Percentiles rank a stretch among this genome's conserved stretches.
Evolutionary conservation across 192 early-diverging fungal genomes (phyloP).

Genomic region (Coemansia pectinata): DNA sequence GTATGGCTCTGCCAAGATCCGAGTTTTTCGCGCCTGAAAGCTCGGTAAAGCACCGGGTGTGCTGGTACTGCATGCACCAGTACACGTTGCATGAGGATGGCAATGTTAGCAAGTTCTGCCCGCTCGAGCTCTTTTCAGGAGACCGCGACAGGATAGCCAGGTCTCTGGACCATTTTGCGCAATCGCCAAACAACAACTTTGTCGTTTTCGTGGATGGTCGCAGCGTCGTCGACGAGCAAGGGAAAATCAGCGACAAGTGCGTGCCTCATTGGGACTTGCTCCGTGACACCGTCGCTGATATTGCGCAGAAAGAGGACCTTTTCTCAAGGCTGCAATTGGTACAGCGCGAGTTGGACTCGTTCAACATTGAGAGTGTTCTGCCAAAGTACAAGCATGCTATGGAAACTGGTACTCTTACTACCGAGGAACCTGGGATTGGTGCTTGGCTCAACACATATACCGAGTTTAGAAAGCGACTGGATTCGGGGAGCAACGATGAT

Average conservation of each 20-base stretch:
- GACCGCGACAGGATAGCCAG: conserved; percentile 21
- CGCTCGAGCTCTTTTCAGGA: conserved; percentile 66
- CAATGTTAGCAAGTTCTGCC: conserved; percentile 59
- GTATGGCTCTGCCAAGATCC: conserved; percentile 66
- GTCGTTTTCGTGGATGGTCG: conserved; percentile 53
- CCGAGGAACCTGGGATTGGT: conserved; percentile 14
- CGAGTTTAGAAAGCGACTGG: conserved; percentile 9
- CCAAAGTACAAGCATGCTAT: conserved; percentile 30
- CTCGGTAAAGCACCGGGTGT: conserved; percentile 59
- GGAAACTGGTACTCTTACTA: conserved; percentile 18
- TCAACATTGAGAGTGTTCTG: conserved; percentile 61
- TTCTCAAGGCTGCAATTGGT: conserved; percentile 48
- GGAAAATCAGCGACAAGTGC: conserved; percentile 1
- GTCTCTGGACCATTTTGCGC: conserved; percentile 35
- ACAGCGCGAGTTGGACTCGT: conserved; percentile 58
- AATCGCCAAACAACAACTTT: conserved; percentile 43
- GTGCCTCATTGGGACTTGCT: conserved; percentile 31
- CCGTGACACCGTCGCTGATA: conserved; percentile 24
- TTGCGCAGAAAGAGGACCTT: conserved; percentile 52
- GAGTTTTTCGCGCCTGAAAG: conserved; percentile 31
- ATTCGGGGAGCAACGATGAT: background rate
- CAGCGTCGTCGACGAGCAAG: conserved; percentile 3
- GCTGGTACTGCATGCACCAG: conserved; percentile 79
- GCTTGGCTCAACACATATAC: conserved; percentile 37
- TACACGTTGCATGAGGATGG: conserved; percentile 49